Evolutionary conservation across 352 stramenopile genomes (phyloP).

Genomic region (Pythium phragmiticola): DNA sequence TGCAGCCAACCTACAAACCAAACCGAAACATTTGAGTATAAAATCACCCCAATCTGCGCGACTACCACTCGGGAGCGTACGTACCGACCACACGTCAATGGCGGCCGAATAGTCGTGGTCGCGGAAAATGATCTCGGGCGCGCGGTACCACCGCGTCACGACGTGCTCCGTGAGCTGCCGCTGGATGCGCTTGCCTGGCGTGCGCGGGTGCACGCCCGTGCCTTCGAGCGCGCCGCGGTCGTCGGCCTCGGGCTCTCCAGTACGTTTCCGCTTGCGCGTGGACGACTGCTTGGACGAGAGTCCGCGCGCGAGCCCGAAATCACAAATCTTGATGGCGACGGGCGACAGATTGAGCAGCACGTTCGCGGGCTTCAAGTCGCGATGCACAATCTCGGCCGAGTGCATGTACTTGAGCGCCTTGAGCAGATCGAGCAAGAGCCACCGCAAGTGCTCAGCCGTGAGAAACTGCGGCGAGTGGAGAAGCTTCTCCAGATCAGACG

Average conservation of each 20-base stretch:
- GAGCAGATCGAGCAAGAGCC: constrained; percentile 81
- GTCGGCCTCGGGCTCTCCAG: constrained; percentile 36
- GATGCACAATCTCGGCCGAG: constrained; percentile 86
- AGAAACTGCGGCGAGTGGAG: constrained; percentile 85
- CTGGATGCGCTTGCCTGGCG: constrained; percentile 74
- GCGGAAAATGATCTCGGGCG: constrained; percentile 93
- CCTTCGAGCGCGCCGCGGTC: constrained; percentile 65
- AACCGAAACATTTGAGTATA: neutral
- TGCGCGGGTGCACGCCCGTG: constrained; percentile 69
- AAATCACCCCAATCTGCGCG: neutral
- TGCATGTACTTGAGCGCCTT: constrained; percentile 91
- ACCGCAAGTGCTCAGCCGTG: constrained; percentile 80
- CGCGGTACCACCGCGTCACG: constrained; percentile 95
- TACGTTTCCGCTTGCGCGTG: constrained; percentile 60
- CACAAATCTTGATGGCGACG: constrained; percentile 86
- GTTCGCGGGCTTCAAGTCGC: constrained; percentile 88
- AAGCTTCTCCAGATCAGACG: constrained; percentile 83
- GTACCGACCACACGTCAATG: constrained; percentile 89
- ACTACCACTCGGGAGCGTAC: constrained; percentile 17
- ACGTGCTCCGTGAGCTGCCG: constrained; percentile 94
- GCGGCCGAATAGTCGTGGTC: constrained; percentile 87
- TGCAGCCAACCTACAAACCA: constrained; percentile 85
- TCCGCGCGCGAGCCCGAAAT: constrained; percentile 78
- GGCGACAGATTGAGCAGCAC: constrained; percentile 85
- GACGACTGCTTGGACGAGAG: constrained; percentile 61